phyloP scores from a whole-genome alignment of 768 basidiomycete species.

The Stropharia rugosoannulata region DNA sequence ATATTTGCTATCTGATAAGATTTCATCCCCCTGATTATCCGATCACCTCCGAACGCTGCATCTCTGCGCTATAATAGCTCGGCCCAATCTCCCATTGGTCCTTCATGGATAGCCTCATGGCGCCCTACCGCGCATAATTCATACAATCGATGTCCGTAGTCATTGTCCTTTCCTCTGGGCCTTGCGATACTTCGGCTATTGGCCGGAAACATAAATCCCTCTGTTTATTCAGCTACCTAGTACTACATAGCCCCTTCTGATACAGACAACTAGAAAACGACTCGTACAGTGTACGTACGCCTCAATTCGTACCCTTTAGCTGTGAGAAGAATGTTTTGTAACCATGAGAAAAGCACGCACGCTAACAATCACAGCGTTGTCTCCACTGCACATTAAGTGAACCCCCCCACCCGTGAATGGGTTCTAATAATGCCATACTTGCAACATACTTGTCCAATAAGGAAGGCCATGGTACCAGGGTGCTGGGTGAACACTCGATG shows the following conservation, averaged over 20 bases:
- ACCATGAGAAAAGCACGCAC: constrained; percentile 26
- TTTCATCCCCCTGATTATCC: constrained; percentile 13
- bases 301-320: background rate
- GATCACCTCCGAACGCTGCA: constrained; percentile 8
- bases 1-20: constrained; percentile 32
- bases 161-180: background rate
- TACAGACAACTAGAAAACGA: constrained; percentile 25
- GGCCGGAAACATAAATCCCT: background rate
- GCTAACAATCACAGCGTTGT: constrained; percentile 52
- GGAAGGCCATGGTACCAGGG: constrained; percentile 35
- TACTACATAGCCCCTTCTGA: background rate
- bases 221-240: background rate
- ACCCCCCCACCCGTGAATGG: constrained; percentile 18
- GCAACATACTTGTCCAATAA: constrained; percentile 33
- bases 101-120: background rate
- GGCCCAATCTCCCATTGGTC: constrained; percentile 1
- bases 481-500: constrained; percentile 9
- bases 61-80: constrained; percentile 4
- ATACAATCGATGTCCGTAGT: background rate
- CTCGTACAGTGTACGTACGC: constrained; percentile 24
- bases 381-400: constrained; percentile 55
- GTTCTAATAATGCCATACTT: constrained; percentile 23
- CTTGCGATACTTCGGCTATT: constrained; percentile 19
- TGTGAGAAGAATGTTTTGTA: constrained; percentile 6
- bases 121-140: too few species aligned